Evolutionary conservation across 495 filamentous ascomycete species (phyloP), one percentile per base, ranked within the genome.

Genomic region (Trichocladium antarcticum): DNA sequence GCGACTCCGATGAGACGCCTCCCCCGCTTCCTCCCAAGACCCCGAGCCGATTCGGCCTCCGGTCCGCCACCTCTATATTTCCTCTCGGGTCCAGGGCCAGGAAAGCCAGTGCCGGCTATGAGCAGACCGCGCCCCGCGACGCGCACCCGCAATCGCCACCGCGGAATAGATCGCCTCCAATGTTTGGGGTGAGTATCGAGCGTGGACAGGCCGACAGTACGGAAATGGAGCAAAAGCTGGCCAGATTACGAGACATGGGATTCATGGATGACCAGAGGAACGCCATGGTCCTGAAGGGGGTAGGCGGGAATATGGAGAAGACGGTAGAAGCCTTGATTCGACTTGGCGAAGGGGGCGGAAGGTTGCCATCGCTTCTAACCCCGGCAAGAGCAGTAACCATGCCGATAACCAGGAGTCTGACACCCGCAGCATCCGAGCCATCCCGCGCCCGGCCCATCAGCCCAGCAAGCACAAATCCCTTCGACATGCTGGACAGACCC

Each of bases 21-120:
- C 88, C 89, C 37, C 86, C 89, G 14, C 70, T 93, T 12, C 89
- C 89, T 16, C 87, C 87, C 7, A 95, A 95, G 66, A 81, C 84
- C 16, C 74, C 74, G 9, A 83, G 81, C 59, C 77, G 82, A 46
- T 88, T 93, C 66, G 80, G 81, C 16, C 82, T 93, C 58, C 75
- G 85, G 32, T 81, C 83, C 14, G 77, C 82, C 8, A 83, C 85
- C 12, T 89, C 87, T 4, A 82, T 85, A 24, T 78, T 79, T 44
- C 67, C 71, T 11, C 61, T 73, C 10, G 68, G 68, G 7, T 68
- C 67, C 15, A 68, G 73, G 43, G 60, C 69, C 11, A 69, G 61
- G 45, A 58, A 55, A 17, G 36, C 24, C 24, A 27, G 24, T 27
- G 24, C 4, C 24, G 24, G 43, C 40, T n/a, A 38, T 58, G 39